phyloP scores from a whole-genome alignment of 805 yeast species.

The Ogataea sp. region DNA sequence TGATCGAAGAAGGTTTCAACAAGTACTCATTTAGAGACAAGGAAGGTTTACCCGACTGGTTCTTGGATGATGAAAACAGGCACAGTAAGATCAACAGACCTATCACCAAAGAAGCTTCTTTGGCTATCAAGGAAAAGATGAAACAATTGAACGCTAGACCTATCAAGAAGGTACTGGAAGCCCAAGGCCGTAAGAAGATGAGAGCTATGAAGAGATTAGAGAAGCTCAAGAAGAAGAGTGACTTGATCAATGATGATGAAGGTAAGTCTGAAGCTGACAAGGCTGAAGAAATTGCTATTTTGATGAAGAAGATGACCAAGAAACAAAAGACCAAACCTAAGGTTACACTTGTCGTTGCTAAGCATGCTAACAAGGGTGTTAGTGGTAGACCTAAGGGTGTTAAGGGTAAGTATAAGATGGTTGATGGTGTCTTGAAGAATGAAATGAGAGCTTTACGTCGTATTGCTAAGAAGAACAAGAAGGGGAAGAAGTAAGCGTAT shows the following conservation, averaged over 20 bases:
- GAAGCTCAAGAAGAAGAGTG: constrained; percentile 87
- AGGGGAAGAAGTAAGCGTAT: constrained; percentile 27
- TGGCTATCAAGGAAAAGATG: constrained; percentile 67
- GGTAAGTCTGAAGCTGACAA: constrained; percentile 89
- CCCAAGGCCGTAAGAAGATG: constrained; percentile 92
- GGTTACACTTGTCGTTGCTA: constrained; percentile 83
- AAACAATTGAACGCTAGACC: constrained; percentile 92
- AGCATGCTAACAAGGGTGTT: constrained; percentile 76
- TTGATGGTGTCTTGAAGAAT: constrained; percentile 95
- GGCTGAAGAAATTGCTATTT: constrained; percentile 83
- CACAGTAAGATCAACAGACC: constrained; percentile 87
- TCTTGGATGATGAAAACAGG: constrained; percentile 80
- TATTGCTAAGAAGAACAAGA: constrained; percentile 79
- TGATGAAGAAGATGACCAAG: constrained; percentile 74
- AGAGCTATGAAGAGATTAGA: constrained; percentile 84
- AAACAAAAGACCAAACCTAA: constrained; percentile 66
- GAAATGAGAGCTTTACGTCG: constrained; percentile 91
- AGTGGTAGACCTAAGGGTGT: constrained; percentile 96
- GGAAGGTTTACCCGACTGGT: constrained; percentile 96
- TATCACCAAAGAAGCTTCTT: constrained; percentile 88
- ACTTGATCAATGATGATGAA: constrained; percentile 78
- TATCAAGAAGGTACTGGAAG: constrained; percentile 96
- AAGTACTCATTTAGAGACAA: constrained; percentile 85
- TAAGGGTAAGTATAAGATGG: constrained; percentile 98
- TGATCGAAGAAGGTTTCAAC: constrained; percentile 89